Conservation (phyloP, 257 asterid species). For the Cordia subcordata region DNA sequence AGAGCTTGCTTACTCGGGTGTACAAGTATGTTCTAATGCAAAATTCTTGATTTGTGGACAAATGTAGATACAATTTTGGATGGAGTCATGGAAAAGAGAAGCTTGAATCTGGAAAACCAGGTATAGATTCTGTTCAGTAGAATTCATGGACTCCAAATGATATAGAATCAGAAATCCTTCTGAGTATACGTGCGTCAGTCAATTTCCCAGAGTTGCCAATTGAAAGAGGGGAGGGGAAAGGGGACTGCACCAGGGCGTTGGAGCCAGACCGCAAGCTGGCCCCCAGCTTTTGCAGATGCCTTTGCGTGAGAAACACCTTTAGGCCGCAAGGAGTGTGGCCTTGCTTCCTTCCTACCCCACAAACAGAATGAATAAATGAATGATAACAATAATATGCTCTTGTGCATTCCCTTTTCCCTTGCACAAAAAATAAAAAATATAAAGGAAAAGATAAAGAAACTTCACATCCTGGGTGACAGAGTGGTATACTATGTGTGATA, state of each 20-base stretch:
- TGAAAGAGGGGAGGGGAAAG: neutral
- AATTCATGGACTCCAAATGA: slow-evolving; percentile 4
- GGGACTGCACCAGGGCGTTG: too few species aligned
- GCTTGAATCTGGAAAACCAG: slow-evolving; percentile 91
- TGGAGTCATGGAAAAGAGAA: slow-evolving; percentile 99
- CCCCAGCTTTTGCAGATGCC: too few species aligned
- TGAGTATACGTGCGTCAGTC: too few species aligned
- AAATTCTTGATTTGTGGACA: slow-evolving; percentile 8
- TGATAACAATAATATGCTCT: neutral
- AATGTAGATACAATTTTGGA: slow-evolving; percentile 78
- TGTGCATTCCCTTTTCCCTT: too few species aligned
- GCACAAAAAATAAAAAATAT: too few species aligned
- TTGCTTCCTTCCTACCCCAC: slow-evolving; percentile 1
- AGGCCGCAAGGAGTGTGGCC: neutral
- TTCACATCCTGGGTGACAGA: too few species aligned
- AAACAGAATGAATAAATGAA: neutral
- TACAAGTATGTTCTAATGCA: neutral
- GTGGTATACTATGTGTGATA: too few species aligned
- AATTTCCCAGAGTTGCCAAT: too few species aligned
- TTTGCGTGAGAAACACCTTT: too few species aligned
- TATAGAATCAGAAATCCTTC: too few species aligned
- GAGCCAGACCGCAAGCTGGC: too few species aligned
- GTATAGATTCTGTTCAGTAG: slow-evolving; percentile 26
- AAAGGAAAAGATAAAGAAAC: too few species aligned
- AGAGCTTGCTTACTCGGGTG: slow-evolving; percentile 1